A percentile compares a stretch with the other conserved stretches of the same genome.
Evolutionary conservation across 2,329 filamentous ascomycete genomes (phyloP).

Genomic region (Clarireedia paspali): DNA sequence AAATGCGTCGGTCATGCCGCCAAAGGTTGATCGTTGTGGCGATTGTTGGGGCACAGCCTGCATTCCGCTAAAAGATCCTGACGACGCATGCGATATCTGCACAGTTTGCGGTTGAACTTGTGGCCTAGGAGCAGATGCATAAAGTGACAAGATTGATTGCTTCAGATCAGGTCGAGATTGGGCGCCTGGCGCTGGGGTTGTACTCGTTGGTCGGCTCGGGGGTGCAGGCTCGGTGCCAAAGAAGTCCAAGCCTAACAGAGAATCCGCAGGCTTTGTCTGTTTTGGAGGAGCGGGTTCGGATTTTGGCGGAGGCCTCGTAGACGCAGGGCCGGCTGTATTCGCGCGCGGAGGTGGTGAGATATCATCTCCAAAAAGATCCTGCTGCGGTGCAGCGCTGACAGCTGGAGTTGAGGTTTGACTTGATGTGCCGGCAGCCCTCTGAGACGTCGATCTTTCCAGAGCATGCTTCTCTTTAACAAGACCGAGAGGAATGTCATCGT

Average conservation of each 20-base stretch:
- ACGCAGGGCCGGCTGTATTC: slow-evolving; percentile 60
- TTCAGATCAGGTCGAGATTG: slow-evolving; percentile 89
- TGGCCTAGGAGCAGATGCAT: slow-evolving; percentile 77
- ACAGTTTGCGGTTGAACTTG: slow-evolving; percentile 47
- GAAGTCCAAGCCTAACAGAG: slow-evolving; percentile 86
- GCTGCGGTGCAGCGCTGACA: slow-evolving; percentile 41
- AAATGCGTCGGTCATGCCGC: slow-evolving; percentile 71
- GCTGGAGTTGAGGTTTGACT: slow-evolving; percentile 20
- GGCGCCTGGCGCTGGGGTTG: slow-evolving; percentile 54
- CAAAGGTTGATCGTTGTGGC: slow-evolving; percentile 39
- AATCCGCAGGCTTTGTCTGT: slow-evolving; percentile 69
- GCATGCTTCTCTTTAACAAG: slow-evolving; percentile 60
- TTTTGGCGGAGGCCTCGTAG: slow-evolving; percentile 46
- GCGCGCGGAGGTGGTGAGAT: slow-evolving; percentile 58
- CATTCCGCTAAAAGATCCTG: slow-evolving; percentile 61
- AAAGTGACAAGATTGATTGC: slow-evolving; percentile 93
- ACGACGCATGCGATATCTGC: slow-evolving; percentile 41
- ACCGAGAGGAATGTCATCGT: slow-evolving; percentile 68
- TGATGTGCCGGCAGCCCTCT: slow-evolving; percentile 27
- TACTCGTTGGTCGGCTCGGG: slow-evolving; percentile 76
- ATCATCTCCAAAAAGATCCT: slow-evolving; percentile 77
- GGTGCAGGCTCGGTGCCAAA: slow-evolving; percentile 65
- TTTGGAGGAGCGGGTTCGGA: slow-evolving; percentile 59
- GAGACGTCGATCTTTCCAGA: slow-evolving; percentile 42
- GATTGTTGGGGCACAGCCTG: slow-evolving; percentile 35